Base-by-base conservation (phyloP, 345 rosid genomes). In the Luvunga scandens region DNA sequence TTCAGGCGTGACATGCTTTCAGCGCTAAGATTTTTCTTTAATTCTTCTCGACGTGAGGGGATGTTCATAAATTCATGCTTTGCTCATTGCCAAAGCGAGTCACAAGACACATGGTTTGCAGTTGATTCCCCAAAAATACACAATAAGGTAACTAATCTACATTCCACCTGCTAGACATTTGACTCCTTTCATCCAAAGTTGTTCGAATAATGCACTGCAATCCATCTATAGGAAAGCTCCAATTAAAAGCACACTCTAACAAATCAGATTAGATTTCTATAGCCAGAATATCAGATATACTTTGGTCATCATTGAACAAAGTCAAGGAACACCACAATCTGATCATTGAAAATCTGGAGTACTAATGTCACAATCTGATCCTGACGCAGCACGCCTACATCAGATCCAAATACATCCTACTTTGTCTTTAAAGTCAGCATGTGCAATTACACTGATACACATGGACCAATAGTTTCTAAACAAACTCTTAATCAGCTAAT, bases 61-160 rank as follows among this genome's bases (percentile, higher is more conserved):
- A 89, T 94, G 95, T 96, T 88, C 77, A 85, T 96, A 86, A 92
- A 94, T 77, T 91, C 99, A 18, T 96, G 98, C 82, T 94, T 96
- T 68, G 95, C 94, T 85, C 99, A 96, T 87, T 96, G 99, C 81
- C 98, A 96, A 82, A 94, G 98, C 73, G 95, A 95, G 86, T 71
- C 81, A 18, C 92, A 94, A 55, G 93, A 89, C 66, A 96, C 97
- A 63, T 96, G 99, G 99, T 81, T 92, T n/a, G 90, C 94, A 9
- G 82, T 63, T 4, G 89, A 85, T 81, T 94, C 99, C 64, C 99
- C 99, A 0, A 83, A 77, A 78, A 76, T 96, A 81, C 80, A 89
- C 73, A 78, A 90, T 36, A 91, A 91, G 98, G 98, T 92, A 78
- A 74, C 27, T 63, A 27, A 1, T 28, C 30, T 33, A 18, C 50